phyloP scores from a whole-genome alignment of 495 filamentous ascomycete genomes.

The Lasiosphaeria miniovina region DNA sequence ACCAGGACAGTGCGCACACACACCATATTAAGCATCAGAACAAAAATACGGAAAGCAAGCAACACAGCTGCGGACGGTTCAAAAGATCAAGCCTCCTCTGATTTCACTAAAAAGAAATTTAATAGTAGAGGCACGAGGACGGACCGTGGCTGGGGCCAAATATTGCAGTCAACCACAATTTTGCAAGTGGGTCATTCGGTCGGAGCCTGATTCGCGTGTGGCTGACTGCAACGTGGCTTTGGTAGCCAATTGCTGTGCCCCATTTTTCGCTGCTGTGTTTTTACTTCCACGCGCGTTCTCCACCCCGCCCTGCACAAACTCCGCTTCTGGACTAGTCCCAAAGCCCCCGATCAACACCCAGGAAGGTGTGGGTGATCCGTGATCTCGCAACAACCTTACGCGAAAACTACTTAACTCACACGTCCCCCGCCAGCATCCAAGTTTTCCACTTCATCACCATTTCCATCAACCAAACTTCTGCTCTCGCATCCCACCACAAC shows the following conservation, averaged over 20 bases:
- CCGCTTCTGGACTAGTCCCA: conserved; percentile 43
- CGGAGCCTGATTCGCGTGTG: conserved; percentile 4
- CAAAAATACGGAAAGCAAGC: too few species aligned
- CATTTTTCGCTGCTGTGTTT: conserved; percentile 13
- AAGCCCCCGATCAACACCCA: conserved; percentile 32
- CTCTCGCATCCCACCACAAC: conserved; percentile 22
- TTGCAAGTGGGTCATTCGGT: conserved; percentile 3
- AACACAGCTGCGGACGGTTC: too few species aligned
- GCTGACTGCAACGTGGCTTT: background rate
- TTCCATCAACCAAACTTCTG: conserved; percentile 32
- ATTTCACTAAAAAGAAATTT: too few species aligned
- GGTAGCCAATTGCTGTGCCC: conserved; percentile 20
- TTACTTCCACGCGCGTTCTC: conserved; percentile 14
- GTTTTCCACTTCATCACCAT: conserved; percentile 36
- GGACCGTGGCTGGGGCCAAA: too few species aligned
- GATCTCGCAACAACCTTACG: conserved; percentile 47
- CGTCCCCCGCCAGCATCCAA: conserved; percentile 43
- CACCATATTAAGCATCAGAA: too few species aligned
- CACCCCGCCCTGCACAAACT: conserved; percentile 8
- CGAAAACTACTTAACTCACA: conserved; percentile 53
- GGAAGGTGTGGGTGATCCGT: conserved; percentile 38
- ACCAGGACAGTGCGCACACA: too few species aligned
- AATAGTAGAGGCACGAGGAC: too few species aligned
- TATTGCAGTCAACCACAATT: background rate
- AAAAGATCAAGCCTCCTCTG: too few species aligned